phyloP scores from a whole-genome alignment of 2,329 filamentous ascomycete species.

The Aureobasidium sp. region DNA sequence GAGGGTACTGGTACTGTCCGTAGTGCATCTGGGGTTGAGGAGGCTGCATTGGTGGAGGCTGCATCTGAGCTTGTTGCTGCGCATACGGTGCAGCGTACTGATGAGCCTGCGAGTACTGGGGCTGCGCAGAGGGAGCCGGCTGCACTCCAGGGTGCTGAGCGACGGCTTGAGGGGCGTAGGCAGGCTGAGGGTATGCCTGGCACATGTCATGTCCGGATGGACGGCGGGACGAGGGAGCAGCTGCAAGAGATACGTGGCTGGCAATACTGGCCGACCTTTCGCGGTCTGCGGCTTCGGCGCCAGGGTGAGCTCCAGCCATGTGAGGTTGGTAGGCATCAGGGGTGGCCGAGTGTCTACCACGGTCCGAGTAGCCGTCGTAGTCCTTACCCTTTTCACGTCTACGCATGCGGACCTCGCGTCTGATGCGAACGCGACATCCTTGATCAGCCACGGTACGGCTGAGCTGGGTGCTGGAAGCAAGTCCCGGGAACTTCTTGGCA shows the following conservation, averaged over 20 bases:
- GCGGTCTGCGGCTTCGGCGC: constrained; percentile 26
- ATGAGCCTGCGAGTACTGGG: constrained; percentile 27
- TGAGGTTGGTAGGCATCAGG: constrained; percentile 20
- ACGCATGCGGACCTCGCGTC: constrained; percentile 87
- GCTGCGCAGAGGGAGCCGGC: constrained; percentile 28
- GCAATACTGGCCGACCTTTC: constrained; percentile 32
- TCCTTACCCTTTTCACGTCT: constrained; percentile 60
- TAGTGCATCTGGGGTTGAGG: constrained; percentile 21
- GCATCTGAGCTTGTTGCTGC: constrained; percentile 8
- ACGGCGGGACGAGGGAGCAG: constrained; percentile 27
- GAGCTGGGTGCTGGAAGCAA: constrained; percentile 79
- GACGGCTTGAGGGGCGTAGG: constrained; percentile 24
- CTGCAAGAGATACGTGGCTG: constrained; percentile 24
- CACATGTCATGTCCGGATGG: constrained; percentile 38
- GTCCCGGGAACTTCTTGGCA: constrained; percentile 95
- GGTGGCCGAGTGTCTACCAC: constrained; percentile 35
- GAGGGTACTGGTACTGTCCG: constrained; percentile 21
- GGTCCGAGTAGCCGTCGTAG: constrained; percentile 45
- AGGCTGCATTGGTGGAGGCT: constrained; percentile 15
- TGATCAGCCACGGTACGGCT: constrained; percentile 92
- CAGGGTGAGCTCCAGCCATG: constrained; percentile 21
- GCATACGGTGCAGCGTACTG: constrained; percentile 14
- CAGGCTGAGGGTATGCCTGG: constrained; percentile 29
- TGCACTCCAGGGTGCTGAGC: constrained; percentile 31
- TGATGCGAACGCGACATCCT: constrained; percentile 90